Percentiles rank a stretch among this genome's conserved stretches.
phyloP scores from a whole-genome alignment of 2,329 filamentous ascomycete species.

The Trichoderma breve region DNA sequence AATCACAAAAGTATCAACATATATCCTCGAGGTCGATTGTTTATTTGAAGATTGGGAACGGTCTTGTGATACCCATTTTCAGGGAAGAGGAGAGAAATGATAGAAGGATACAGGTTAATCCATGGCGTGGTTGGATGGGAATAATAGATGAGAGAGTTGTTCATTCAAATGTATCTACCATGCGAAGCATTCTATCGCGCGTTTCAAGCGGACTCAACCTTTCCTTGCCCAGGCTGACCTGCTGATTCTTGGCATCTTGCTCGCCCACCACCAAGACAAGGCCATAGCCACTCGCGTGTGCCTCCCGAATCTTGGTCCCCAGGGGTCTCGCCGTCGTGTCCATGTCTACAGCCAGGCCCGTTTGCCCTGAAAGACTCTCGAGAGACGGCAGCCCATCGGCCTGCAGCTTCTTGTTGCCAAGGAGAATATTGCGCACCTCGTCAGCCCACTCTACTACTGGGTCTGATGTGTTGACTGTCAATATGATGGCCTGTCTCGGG shows the following conservation, averaged over 20 bases:
- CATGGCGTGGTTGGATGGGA: constrained; percentile 2
- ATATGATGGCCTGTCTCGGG: constrained; percentile 70
- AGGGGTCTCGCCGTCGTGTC: constrained; percentile 63
- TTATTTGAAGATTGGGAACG: background rate
- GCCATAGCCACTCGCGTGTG: constrained; percentile 69
- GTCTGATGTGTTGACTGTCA: constrained; percentile 66
- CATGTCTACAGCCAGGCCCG: constrained; percentile 65
- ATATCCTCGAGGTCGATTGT: background rate
- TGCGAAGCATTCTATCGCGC: constrained; percentile 44
- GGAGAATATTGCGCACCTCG: constrained; percentile 48
- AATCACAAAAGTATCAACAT: background rate
- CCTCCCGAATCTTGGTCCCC: constrained; percentile 68
- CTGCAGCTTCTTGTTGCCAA: constrained; percentile 40
- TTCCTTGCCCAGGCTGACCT: constrained; percentile 47
- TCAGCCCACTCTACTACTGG: constrained; percentile 51
- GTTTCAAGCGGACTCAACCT: constrained; percentile 46
- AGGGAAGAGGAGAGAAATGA: background rate
- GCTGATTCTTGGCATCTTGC: constrained; percentile 57
- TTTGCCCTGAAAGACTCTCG: constrained; percentile 52
- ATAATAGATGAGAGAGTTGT: constrained; percentile 6
- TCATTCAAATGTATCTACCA: constrained; percentile 50
- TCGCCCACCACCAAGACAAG: constrained; percentile 71
- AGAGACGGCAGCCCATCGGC: constrained; percentile 35
- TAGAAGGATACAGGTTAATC: background rate
- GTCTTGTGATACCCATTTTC: background rate